Base-by-base conservation (phyloP, 2,329 filamentous ascomycete genomes). In the Microdochium bolleyi region DNA sequence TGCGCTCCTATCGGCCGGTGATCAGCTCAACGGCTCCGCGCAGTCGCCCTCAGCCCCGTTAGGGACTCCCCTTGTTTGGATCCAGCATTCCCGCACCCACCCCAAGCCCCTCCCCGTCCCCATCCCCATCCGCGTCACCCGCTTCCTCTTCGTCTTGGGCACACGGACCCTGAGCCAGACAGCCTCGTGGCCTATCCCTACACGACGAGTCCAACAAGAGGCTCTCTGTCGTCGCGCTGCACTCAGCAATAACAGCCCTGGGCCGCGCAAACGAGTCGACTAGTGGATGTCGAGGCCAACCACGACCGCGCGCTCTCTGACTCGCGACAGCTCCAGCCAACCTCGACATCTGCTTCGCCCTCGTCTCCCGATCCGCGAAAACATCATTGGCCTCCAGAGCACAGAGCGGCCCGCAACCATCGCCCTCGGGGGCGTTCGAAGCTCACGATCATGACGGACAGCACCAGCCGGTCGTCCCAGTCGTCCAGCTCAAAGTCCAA, bases 401-500 rank as follows among this genome's bases (percentile, higher is more conserved):
- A 46, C 41, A 21, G 8, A 8, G 7, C 16, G 22, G 8, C 21
- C 19, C 7, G 9, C 21, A 16, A 22, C 21, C 19, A 22, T 11
- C 41, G 16, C 19, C 14, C 41, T 22, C 19, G 16, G 14, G 19
- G 19, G 41, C 41, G 3, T 24, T 5, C 41, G 19, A 16, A 21
- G 21, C 41, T 24, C 19, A 19, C 7, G 16, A 60, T 52, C 56
- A 67, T 67, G 64, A 60, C 64, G 52, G 65, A 67, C 49, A 62
- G 59, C 30, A 61, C 58, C 25, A 53, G 60, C 52, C 61, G 63
- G 51, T 66, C 70, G 56, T 57, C 60, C 48, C 57, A 62, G 37
- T 62, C 65, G 49, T 63, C 64, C 24, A 56, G 60, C 59, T 65
- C 59, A 55, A 73, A 70, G 55, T 68, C 70, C 52, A 76, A 75